Evolutionary conservation across 2,329 filamentous ascomycete genomes (phyloP).

Genomic region (Pseudogymnoascus destructans): DNA sequence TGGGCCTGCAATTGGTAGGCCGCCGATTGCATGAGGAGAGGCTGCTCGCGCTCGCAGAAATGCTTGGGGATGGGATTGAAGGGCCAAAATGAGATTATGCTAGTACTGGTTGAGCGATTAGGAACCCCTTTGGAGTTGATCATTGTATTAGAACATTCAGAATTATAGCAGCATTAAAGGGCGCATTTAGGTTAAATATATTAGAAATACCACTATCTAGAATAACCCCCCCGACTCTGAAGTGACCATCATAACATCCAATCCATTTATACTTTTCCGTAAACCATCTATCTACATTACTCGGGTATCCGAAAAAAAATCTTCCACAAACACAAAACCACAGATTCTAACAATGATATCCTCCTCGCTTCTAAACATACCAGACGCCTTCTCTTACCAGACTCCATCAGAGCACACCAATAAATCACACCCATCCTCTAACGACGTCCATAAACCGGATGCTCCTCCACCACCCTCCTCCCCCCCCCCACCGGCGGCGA

Average conservation of each 20-base stretch:
- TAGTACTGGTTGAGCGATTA: background rate
- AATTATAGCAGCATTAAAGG: background rate
- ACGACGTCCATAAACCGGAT: constrained; percentile 1
- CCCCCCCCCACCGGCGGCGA: background rate
- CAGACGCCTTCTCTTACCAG: background rate
- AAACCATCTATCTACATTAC: background rate
- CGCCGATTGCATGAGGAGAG: constrained; percentile 15
- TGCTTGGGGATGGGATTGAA: background rate
- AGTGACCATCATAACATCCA: background rate
- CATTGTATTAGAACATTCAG: background rate
- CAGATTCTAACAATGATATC: background rate
- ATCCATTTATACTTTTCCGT: background rate
- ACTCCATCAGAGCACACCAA: background rate
- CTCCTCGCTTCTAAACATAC: background rate
- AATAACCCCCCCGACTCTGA: background rate
- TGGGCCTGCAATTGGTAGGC: constrained; percentile 11
- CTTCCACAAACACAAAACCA: background rate
- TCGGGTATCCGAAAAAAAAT: background rate
- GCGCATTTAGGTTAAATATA: background rate
- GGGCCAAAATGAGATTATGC: background rate
- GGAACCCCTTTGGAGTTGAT: background rate
- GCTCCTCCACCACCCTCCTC: constrained; percentile 1
- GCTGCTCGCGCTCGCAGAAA: background rate
- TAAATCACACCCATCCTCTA: background rate
- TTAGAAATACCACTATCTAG: background rate